Base-by-base conservation (phyloP, 352 stramenopile genomes). In the Phytophthora litchii region DNA sequence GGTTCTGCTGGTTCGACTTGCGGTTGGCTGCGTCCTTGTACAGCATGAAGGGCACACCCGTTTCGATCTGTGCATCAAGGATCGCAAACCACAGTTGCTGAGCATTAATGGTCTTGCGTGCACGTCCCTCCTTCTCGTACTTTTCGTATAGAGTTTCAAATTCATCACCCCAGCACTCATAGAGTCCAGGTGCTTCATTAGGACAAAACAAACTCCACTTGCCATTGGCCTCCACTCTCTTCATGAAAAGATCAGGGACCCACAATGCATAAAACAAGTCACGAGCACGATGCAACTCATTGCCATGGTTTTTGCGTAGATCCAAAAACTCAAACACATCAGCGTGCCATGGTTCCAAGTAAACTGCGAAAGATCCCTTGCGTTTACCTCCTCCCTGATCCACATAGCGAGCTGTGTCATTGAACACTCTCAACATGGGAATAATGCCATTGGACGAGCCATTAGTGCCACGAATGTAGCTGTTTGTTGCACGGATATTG, bases 341-440 rank as follows among this genome's bases (percentile, higher is more conserved):
- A 1, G 97, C 92, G 78, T 99, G 97, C 97, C 97, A 99, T 14
- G 97, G 97, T 76, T 99, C 97, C 32, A 99, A 73, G 83, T 99
- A 99, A 20, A 99, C 96, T 14, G 97, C 97, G 68, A 99, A 99
- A 14, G 86, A 98, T 16, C 97, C 97, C 82, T 99, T 99, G 46
- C 97, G 84, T 70, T 99, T 97, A 63, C 97, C 96, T 47, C 96
- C 96, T 32, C 96, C 96, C 77, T 99, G 98, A 78, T 99, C 97
- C 43, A 99, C 98, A 76, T 99, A 99, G 13, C 98, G 88, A 0
- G 97, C 97, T 20, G 98, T 99, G 80, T 99, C 98, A 81, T 99
- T 99, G 73, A 99, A 99, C 38, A 99, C 98, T n/a, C 98, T 86
- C 31, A 99, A 81, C 98, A 99, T 99, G 21, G 98, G 98, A 23